Evolutionary conservation across 2,329 filamentous ascomycete species (phyloP), one percentile per base, ranked within the genome.

Genomic region (Neonectria coccinea): DNA sequence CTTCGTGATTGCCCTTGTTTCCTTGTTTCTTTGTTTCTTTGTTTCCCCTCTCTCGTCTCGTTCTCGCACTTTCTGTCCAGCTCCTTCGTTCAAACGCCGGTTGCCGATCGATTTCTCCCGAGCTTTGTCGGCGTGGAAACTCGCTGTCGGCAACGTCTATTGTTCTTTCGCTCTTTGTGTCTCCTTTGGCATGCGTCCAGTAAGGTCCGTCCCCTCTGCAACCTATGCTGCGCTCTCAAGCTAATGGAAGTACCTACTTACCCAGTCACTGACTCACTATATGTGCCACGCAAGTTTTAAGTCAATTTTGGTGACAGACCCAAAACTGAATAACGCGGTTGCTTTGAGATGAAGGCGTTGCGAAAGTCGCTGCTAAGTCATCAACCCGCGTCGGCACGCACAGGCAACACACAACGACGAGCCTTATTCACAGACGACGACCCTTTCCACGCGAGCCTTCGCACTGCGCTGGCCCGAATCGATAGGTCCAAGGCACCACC

Each of bases 301-400:
- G 36, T 16, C 16, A 16, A 5, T 9, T 6, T 39, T 16, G 36
- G 2, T 39, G 36, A n/a, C 14, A 39, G 36, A 12, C 6, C 14
- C 36, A 39, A 39, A n/a, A 4, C 11, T 7, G 10, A 31, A 8
- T n/a, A 29, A 48, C 25, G 11, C 9, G 16, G n/a, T 10, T 11
- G 8, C 11, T 25, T 11, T 50, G 27, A 50, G 27, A 31, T 16
- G 47, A 27, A 50, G 29, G 7, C 20, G 31, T 22, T 18, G 39
- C 9, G 11, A 18, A 51, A 54, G 20, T 29, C 5, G 36, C 25
- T 36, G 3, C 14, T 33, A 3, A 39, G 42, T 36, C 60, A 62
- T 55, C 31, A 50, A 48, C 27, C 14, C 14, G n/a, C 48, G 27
- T 22, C 20, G 59, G 25, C 29, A 31, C 9, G 20, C 58, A 27